Evolutionary conservation across 257 asterid species (phyloP), one percentile per base, ranked within the genome.

Genomic region (Rehmannia glutinosa): DNA sequence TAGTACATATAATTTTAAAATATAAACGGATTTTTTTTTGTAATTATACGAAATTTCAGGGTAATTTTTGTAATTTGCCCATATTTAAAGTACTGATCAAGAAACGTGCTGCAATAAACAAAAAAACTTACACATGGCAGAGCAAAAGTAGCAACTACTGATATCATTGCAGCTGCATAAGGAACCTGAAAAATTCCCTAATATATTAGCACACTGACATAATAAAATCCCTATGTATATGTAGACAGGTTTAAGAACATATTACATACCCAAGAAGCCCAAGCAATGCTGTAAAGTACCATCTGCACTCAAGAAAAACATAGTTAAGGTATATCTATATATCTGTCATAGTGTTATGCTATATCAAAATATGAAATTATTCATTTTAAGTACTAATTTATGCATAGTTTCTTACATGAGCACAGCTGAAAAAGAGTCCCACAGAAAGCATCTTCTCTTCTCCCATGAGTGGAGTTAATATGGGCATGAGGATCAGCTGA

Each of bases 401-500:
- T 35, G 19, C 0, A 32, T n/a, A 21, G 43, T 43, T 3, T 4
- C 82, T 65, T 86, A 90, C 99, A 76, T 86, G 83, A 28, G 77
- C 64, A 42, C 69, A 77, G 70, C 80, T 70, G 80, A 88, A 93
- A 64, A 88, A 76, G 53, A 93, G 91, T 8, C 99, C 97, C 2
- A 85, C 9, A 16, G 92, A 83, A 27, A 93, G 94, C 83, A 93
- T 73, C 73, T 74, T 91, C 62, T 83, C 92, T 80, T 91, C 99
- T 54, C 96, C 96, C 28, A 88, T 11, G 32, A 75, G 68, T 13
- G 97, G 96, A 55, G 89, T 86, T 67, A 93, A 72, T 8, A 81
- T 51, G 28, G 99, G 99, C 99, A 91, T 79, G 17, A 93, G 61
- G 62, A 93, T 64, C 43, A 93, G 79, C 99, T 91, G 92, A 74